These are phyloP conservation scores for Petunia axillaris DNA, from an alignment of 257 asterid genomes.

Conservation along the genomic window DNA sequence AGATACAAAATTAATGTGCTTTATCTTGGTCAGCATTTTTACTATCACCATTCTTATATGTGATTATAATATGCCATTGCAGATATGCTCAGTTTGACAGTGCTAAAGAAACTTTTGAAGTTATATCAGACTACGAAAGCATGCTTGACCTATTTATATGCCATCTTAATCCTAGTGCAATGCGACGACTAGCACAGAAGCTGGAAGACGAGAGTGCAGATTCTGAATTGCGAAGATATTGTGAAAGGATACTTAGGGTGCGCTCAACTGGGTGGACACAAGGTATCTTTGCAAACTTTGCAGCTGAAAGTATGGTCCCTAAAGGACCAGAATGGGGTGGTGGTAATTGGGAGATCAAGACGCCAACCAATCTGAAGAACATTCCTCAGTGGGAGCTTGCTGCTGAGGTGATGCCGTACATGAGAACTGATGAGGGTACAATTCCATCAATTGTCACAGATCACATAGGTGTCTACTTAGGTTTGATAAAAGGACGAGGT, in stretches of 20 bases:
- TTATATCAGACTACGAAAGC: slow-evolving; percentile 90
- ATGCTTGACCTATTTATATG: slow-evolving; percentile 95
- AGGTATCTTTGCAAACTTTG: slow-evolving; percentile 97
- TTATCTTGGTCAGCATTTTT: slow-evolving; percentile 8
- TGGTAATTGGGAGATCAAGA: slow-evolving; percentile 99
- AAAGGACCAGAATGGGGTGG: slow-evolving; percentile 99
- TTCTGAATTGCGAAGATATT: slow-evolving; percentile 91
- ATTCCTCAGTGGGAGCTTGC: slow-evolving; percentile 99
- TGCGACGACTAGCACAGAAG: slow-evolving; percentile 96
- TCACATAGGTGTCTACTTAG: slow-evolving; percentile 96
- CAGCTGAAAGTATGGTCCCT: slow-evolving; percentile 99
- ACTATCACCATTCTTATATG: slow-evolving; percentile 3
- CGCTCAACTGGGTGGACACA: slow-evolving; percentile 99
- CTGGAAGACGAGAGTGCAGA: slow-evolving; percentile 88
- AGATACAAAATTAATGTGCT: neutral
- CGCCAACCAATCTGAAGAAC: slow-evolving; percentile 85
- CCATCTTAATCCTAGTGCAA: slow-evolving; percentile 99
- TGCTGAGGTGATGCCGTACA: slow-evolving; percentile 98
- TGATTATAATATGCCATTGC: slow-evolving; percentile 37
- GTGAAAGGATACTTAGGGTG: slow-evolving; percentile 93
- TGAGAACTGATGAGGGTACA: slow-evolving; percentile 97
- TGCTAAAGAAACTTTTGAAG: slow-evolving; percentile 99
- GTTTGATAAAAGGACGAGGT: slow-evolving; percentile 95
- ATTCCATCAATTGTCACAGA: slow-evolving; percentile 95
- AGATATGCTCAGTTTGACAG: slow-evolving; percentile 97